Conservation (phyloP, 768 basidiomycete species). For the Calocera cornea region DNA sequence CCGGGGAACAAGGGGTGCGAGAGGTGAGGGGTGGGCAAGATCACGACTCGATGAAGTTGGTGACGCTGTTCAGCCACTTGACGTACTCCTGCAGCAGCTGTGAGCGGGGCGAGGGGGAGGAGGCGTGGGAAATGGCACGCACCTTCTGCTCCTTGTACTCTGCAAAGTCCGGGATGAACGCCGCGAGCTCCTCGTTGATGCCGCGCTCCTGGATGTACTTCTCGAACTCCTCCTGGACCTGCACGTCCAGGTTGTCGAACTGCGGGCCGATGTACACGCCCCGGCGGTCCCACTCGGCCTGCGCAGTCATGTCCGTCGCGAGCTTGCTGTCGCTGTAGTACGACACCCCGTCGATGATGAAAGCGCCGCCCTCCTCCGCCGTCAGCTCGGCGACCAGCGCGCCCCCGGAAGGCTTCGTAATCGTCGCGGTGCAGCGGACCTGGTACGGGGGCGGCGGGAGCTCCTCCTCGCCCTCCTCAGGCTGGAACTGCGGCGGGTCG, state of each 20-base stretch:
- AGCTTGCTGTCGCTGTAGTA: slow-evolving; percentile 62
- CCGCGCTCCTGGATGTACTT: slow-evolving; percentile 81
- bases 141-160: slow-evolving; percentile 91
- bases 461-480: slow-evolving; percentile 26
- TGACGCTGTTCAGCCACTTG: slow-evolving; percentile 71
- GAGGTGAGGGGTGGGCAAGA: slow-evolving; percentile 1
- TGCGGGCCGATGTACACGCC: slow-evolving; percentile 87
- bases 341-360: slow-evolving; percentile 80
- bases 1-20: background rate
- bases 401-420: slow-evolving; percentile 64
- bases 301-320: slow-evolving; percentile 65
- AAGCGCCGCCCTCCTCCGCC: slow-evolving; percentile 55
- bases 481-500: slow-evolving; percentile 22
- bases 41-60: slow-evolving; percentile 56
- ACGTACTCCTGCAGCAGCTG: slow-evolving; percentile 62
- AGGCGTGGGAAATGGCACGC: slow-evolving; percentile 17
- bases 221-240: slow-evolving; percentile 85
- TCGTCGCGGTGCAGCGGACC: slow-evolving; percentile 63
- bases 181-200: slow-evolving; percentile 64
- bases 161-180: slow-evolving; percentile 80
- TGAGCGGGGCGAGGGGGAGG: slow-evolving; percentile 5
- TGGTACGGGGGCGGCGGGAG: slow-evolving; percentile 39
- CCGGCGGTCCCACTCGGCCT: slow-evolving; percentile 87
- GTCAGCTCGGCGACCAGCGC: slow-evolving; percentile 67
- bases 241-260: slow-evolving; percentile 82